Conservation (phyloP, 306 rosid species). For the Fragaria iinumae region DNA sequence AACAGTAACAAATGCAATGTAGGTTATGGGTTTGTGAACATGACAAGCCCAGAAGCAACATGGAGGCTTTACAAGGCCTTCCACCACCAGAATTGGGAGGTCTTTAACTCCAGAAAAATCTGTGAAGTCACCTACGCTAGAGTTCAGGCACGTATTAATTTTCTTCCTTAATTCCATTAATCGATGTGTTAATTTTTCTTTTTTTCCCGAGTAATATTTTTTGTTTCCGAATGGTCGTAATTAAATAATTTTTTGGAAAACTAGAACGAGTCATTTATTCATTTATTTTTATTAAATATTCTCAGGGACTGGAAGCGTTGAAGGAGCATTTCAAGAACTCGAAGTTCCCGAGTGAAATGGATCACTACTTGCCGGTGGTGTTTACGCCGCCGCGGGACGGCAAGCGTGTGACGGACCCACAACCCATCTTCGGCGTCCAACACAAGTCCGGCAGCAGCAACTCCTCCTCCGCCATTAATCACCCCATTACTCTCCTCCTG, state of each 20-base stretch:
- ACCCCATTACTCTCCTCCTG: slow-evolving; percentile 8
- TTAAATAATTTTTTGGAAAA: too few species aligned
- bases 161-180: background rate
- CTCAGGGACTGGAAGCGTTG: slow-evolving; percentile 80
- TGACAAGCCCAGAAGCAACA: slow-evolving; percentile 84
- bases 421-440: slow-evolving; percentile 53
- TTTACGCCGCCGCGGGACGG: slow-evolving; percentile 89
- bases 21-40: slow-evolving; percentile 96
- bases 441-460: slow-evolving; percentile 7
- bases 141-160: slow-evolving; percentile 55
- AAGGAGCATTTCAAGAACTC: slow-evolving; percentile 96
- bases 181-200: background rate
- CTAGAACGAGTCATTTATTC: background rate
- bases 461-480: background rate
- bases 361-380: slow-evolving; percentile 74
- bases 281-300: background rate
- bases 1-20: slow-evolving; percentile 94
- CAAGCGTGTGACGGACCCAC: slow-evolving; percentile 62
- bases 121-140: slow-evolving; percentile 88
- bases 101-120: slow-evolving; percentile 85
- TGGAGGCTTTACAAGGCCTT: slow-evolving; percentile 83
- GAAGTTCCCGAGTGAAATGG: slow-evolving; percentile 89
- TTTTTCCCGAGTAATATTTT: background rate
- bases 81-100: slow-evolving; percentile 92
- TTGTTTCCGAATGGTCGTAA: background rate